These are phyloP conservation scores for Serendipita sp. DNA, from an alignment of 768 basidiomycete genomes.

Conservation along the genomic window DNA sequence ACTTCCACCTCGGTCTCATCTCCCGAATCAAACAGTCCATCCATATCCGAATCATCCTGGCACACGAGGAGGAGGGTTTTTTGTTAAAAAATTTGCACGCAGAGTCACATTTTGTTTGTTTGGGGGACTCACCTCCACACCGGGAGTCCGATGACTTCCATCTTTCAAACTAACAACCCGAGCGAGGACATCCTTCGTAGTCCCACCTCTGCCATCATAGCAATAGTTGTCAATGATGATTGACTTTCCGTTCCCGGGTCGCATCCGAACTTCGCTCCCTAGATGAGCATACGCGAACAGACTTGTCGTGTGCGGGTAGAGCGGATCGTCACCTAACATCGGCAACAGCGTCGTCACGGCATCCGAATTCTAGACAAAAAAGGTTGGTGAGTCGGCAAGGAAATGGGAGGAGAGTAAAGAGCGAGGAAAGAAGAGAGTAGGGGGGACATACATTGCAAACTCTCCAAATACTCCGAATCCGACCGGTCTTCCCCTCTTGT, in stretches of 20 bases:
- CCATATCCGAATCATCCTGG: not conserved
- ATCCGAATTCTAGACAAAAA: not conserved
- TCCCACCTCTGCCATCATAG: not conserved
- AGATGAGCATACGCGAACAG: not conserved
- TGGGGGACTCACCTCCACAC: too few species aligned
- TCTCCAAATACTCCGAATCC: not conserved
- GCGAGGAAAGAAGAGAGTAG: not conserved
- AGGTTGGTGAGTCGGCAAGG: too few species aligned
- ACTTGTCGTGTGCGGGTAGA: not conserved
- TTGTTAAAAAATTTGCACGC: not conserved
- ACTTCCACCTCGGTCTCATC: constrained; percentile 1
- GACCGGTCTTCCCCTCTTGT: not conserved
- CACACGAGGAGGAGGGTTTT: not conserved
- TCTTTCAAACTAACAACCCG: not conserved
- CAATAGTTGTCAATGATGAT: constrained; percentile 6
- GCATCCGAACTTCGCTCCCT: not conserved
- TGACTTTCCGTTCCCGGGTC: not conserved
- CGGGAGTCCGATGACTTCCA: not conserved
- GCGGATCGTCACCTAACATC: constrained; percentile 1
- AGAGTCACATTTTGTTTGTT: too few species aligned
- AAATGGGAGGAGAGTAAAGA: not conserved
- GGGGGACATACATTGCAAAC: not conserved
- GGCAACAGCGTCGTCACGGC: not conserved
- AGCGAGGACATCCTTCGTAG: not conserved
- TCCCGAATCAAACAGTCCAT: not conserved